Evolutionary conservation across 208 protist species (phyloP).

Genomic region (Porcisia hertigi): DNA sequence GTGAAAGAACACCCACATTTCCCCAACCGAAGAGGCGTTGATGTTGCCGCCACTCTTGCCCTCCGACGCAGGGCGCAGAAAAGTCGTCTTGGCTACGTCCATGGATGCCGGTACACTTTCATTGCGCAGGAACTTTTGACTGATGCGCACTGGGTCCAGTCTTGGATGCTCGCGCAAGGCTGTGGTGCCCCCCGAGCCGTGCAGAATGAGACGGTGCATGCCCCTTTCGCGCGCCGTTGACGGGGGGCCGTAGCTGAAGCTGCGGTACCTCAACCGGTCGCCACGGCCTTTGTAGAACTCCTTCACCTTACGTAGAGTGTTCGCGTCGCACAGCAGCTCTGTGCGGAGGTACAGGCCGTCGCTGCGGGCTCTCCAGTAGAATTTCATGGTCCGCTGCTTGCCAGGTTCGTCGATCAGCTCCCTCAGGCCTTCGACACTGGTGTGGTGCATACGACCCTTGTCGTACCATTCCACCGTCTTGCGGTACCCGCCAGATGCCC

Average conservation of each 20-base stretch:
- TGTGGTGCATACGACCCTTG: slow-evolving; percentile 66
- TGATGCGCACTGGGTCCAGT: slow-evolving; percentile 80
- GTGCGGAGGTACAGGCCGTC: slow-evolving; percentile 80
- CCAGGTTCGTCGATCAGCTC: slow-evolving; percentile 72
- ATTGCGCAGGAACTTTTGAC: slow-evolving; percentile 83
- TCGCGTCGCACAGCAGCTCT: slow-evolving; percentile 75
- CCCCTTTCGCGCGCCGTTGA: slow-evolving; percentile 36
- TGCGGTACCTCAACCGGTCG: slow-evolving; percentile 81
- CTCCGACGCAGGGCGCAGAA: slow-evolving; percentile 39
- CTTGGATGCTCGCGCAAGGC: slow-evolving; percentile 54
- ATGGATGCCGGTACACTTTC: slow-evolving; percentile 39
- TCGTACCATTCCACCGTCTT: slow-evolving; percentile 76
- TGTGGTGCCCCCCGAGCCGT: slow-evolving; percentile 15
- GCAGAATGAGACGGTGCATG: slow-evolving; percentile 37
- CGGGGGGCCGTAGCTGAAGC: slow-evolving; percentile 62
- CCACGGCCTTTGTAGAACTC: slow-evolving; percentile 82
- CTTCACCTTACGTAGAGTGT: slow-evolving; percentile 73
- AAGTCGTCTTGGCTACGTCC: slow-evolving; percentile 80
- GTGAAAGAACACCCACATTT: slow-evolving; percentile 90
- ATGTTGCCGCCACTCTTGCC: slow-evolving; percentile 10
- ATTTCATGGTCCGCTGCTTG: slow-evolving; percentile 77
- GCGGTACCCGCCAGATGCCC: slow-evolving; percentile 26
- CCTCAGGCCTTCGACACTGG: slow-evolving; percentile 63
- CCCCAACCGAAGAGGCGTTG: slow-evolving; percentile 29
- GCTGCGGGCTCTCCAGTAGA: slow-evolving; percentile 82